phyloP scores from a whole-genome alignment of 1,284 basidiomycete genomes.

The Malassezia dermatis region DNA sequence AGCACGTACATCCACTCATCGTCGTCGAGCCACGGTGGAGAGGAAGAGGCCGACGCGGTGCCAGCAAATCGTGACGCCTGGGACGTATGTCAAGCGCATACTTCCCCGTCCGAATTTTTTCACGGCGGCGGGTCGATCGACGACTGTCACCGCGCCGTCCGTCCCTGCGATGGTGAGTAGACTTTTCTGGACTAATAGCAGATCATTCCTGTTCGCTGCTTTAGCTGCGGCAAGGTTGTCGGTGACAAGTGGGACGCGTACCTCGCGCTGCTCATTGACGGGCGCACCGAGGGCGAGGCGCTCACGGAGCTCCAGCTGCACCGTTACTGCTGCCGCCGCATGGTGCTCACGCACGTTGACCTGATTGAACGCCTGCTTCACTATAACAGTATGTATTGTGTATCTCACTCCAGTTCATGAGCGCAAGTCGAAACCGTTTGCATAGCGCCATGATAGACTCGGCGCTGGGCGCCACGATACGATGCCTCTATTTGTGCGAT shows the following conservation, averaged over 20 bases:
- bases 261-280: slow-evolving; percentile 40
- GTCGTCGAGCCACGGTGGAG: slow-evolving; percentile 14
- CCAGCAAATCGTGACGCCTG: slow-evolving; percentile 11
- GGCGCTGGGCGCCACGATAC: not conserved
- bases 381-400: slow-evolving; percentile 73
- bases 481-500: not conserved
- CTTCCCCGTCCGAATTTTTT: slow-evolving; percentile 6
- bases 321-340: slow-evolving; percentile 89
- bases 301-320: slow-evolving; percentile 81
- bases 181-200: slow-evolving; percentile 3
- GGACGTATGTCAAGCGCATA: not conserved
- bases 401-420: slow-evolving; percentile 14
- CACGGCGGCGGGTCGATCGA: not conserved
- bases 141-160: not conserved
- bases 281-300: slow-evolving; percentile 61
- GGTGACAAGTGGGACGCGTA: slow-evolving; percentile 48
- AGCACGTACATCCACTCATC: slow-evolving; percentile 17
- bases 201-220: slow-evolving; percentile 47
- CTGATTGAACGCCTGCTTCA: slow-evolving; percentile 89
- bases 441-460: slow-evolving; percentile 3
- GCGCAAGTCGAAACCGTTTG: slow-evolving; percentile 18
- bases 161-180: slow-evolving; percentile 7
- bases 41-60: slow-evolving; percentile 1
- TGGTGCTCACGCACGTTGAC: slow-evolving; percentile 96
- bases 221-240: slow-evolving; percentile 47